phyloP scores from a whole-genome alignment of 2,329 filamentous ascomycete species.

The Ilyonectria destructans region DNA sequence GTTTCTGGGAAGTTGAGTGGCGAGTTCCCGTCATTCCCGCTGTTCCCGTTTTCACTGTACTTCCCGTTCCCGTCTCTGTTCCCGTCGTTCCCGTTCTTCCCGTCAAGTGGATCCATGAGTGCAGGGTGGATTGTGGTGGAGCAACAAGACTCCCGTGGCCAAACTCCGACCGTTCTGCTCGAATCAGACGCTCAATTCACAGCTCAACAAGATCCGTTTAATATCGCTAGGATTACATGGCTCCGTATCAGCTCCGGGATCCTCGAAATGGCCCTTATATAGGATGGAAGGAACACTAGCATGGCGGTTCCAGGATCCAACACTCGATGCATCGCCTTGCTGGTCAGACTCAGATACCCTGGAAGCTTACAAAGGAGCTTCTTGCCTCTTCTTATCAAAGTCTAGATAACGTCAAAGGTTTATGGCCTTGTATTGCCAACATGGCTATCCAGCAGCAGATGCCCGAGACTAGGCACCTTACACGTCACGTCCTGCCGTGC shows the following conservation, averaged over 20 bases:
- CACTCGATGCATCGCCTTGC: background rate
- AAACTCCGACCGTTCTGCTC: background rate
- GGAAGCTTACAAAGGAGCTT: background rate
- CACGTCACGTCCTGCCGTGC: constrained; percentile 58
- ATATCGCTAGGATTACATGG: background rate
- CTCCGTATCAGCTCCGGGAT: background rate
- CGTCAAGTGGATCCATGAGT: background rate
- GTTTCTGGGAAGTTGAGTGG: constrained; percentile 23
- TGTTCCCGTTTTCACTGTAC: background rate
- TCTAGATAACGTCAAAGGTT: background rate
- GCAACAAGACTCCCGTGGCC: background rate
- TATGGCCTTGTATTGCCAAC: constrained; percentile 9
- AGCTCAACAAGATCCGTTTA: background rate
- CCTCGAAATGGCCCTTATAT: background rate
- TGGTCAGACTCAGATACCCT: background rate
- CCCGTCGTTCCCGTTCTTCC: constrained; percentile 22
- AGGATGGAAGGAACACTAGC: background rate
- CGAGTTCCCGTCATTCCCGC: background rate
- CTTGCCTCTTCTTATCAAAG: background rate
- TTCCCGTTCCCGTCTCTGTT: background rate
- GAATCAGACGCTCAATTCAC: background rate
- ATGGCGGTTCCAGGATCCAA: background rate
- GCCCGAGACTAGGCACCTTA: constrained; percentile 7
- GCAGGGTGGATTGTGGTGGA: background rate
- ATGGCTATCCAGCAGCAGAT: constrained; percentile 30